A percentile compares a stretch with the other conserved stretches of the same genome.
phyloP scores from a whole-genome alignment of 805 yeast species.

The Candida hungchunana region DNA sequence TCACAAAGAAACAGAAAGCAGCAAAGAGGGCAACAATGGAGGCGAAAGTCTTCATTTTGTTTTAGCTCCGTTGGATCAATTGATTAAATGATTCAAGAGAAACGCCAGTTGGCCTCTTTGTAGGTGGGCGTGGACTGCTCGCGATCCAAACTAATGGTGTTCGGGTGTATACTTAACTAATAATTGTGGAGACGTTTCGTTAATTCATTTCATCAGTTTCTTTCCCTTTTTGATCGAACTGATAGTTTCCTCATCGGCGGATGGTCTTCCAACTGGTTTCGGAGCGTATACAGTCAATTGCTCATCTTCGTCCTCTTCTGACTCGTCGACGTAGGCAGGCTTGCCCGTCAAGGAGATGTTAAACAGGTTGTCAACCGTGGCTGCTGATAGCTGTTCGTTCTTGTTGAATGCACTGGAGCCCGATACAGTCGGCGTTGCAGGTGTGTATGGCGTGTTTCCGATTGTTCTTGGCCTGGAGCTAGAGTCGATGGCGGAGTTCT shows the following conservation, averaged over 20 bases:
- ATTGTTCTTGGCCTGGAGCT: conserved; percentile 22
- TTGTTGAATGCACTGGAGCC: conserved; percentile 7
- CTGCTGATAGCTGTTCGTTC: conserved; percentile 15
- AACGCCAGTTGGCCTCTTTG: too few species aligned
- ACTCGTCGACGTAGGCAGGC: conserved; percentile 21
- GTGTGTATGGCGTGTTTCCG: conserved; percentile 26
- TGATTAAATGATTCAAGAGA: too few species aligned
- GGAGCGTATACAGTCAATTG: conserved; percentile 3
- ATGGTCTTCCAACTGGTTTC: conserved; percentile 10
- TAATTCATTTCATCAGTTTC: conserved; percentile 7
- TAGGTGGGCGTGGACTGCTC: too few species aligned
- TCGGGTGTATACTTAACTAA: conserved; percentile 1
- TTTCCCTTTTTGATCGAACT: conserved; percentile 16
- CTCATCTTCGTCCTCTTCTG: conserved; percentile 8
- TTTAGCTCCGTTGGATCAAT: neutral
- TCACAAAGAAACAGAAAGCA: conserved; percentile 15
- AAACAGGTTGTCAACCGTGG: conserved; percentile 25
- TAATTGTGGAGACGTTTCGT: too few species aligned
- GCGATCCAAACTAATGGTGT: too few species aligned
- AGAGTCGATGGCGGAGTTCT: conserved; percentile 10
- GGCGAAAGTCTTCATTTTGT: conserved; percentile 15
- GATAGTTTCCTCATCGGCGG: conserved; percentile 14
- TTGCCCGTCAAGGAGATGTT: conserved; percentile 21
- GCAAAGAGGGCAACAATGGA: conserved; percentile 14
- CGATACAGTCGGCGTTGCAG: conserved; percentile 19